Evolutionary conservation across 768 basidiomycete genomes (phyloP), one percentile per base, ranked within the genome.

Genomic region (Termitomyces sp.): DNA sequence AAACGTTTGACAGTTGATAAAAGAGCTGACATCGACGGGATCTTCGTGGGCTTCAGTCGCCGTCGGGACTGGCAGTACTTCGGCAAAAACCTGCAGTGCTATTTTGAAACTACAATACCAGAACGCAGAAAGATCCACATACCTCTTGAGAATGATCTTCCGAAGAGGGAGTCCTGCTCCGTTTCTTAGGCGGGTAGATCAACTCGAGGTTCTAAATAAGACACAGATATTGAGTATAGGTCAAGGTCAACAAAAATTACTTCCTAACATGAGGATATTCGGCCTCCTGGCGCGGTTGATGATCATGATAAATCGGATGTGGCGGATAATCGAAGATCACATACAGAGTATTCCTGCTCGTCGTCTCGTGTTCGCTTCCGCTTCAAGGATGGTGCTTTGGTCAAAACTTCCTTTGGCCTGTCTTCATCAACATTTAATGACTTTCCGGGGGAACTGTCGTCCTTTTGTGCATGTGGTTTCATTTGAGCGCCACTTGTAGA

Each of bases 261-360:
- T 57, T 32, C 60, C 76, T 67, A 57, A 83, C 81, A 69, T 78
- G 71, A 62, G 81, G 81, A 62, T 83, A 83, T 12, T 73, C 79
- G 35, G 74, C 64, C 58, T 75, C 69, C 72, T 79, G 67, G 60
- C 67, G 53, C 53, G 24, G 50, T 33, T 20, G 52, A 60, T 56
- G 54, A 56, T 48, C 46, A 58, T 20, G 51, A 65, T 59, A 52
- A 57, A 64, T 58, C n/a, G 48, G 15, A 42, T 18, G 22, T 20
- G 33, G 42, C 57, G 46, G 44, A 28, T 42, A 20, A 36, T 15
- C 11, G 12, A 28, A 44, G 8, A 44, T n/a, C 35, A 65, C 60
- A 57, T 64, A 62, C 57, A 55, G 63, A 60, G 45, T 59, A 59
- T 36, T 71, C 70, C 20, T 68, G 60, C 24, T 57, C 60, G 40